phyloP scores from a whole-genome alignment of 257 asterid genomes.

The Solanum sparsipilum region DNA sequence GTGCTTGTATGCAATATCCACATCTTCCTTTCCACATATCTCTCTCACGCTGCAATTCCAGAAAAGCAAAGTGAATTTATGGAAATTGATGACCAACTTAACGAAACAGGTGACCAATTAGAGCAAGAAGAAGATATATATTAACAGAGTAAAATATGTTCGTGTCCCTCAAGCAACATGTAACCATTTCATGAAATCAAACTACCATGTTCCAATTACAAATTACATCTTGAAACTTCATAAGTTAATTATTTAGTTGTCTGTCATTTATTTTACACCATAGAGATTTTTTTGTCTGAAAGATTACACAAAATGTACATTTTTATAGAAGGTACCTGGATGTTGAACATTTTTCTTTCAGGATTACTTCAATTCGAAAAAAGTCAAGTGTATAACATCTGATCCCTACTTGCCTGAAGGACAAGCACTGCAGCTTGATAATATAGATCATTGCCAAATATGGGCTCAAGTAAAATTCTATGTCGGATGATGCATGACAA shows the following conservation, averaged over 20 bases:
- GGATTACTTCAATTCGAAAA: not conserved
- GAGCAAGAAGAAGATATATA: not conserved
- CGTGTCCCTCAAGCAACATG: not conserved
- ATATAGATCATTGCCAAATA: not conserved
- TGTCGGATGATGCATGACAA: not conserved
- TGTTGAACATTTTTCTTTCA: not conserved
- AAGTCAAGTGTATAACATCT: not conserved
- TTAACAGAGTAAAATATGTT: not conserved
- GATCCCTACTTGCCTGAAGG: not conserved
- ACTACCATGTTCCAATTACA: not conserved
- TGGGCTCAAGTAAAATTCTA: not conserved
- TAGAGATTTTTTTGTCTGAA: not conserved
- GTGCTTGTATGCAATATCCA: conserved; percentile 87
- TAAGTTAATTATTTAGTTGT: not conserved
- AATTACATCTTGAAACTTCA: not conserved
- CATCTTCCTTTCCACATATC: conserved; percentile 86
- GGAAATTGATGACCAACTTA: conserved; percentile 1
- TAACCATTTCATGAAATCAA: not conserved
- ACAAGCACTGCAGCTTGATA: not conserved
- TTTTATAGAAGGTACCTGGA: not conserved
- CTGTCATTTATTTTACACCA: not conserved
- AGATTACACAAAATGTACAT: not conserved
- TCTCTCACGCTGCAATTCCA: conserved; percentile 66
- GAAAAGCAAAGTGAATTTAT: not conserved
- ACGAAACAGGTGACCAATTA: not conserved